phyloP scores from a whole-genome alignment of 2,329 filamentous ascomycete species.

The Pseudogymnoascus sp. region DNA sequence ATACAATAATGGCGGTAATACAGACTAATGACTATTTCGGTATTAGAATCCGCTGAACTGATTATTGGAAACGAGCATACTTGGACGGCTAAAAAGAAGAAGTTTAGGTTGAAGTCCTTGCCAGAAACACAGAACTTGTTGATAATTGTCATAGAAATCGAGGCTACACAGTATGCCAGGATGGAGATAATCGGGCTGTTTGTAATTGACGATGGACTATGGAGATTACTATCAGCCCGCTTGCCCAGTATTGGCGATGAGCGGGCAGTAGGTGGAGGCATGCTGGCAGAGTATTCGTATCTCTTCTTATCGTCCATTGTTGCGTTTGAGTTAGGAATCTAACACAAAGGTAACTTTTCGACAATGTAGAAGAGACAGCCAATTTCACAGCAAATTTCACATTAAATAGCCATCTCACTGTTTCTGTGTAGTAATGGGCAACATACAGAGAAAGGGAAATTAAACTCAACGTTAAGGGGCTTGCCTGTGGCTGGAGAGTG shows the following conservation, averaged over 20 bases:
- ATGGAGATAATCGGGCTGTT: constrained; percentile 72
- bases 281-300: constrained; percentile 66
- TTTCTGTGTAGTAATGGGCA: not conserved
- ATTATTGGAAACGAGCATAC: constrained; percentile 43
- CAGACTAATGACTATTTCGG: constrained; percentile 67
- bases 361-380: not conserved
- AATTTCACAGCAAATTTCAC: too few relatives aligned
- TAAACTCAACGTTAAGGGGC: not conserved
- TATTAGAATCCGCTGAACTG: constrained; percentile 7
- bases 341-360: not conserved
- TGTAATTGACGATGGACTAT: constrained; percentile 34
- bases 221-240: not conserved
- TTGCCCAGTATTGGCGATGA: constrained; percentile 29
- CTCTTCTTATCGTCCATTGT: constrained; percentile 86
- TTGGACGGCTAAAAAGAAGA: constrained; percentile 83
- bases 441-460: not conserved
- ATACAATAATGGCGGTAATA: constrained; percentile 66
- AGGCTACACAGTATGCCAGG: constrained; percentile 78
- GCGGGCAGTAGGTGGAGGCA: constrained; percentile 45
- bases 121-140: constrained; percentile 95
- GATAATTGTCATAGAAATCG: constrained; percentile 97
- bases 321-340: constrained; percentile 10
- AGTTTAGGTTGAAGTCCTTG: constrained; percentile 81
- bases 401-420: not conserved
- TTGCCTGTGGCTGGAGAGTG: not conserved